These are phyloP conservation scores for Trichophyton schoenleinii DNA, from an alignment of 2,329 filamentous ascomycete species.

Conservation along the genomic window DNA sequence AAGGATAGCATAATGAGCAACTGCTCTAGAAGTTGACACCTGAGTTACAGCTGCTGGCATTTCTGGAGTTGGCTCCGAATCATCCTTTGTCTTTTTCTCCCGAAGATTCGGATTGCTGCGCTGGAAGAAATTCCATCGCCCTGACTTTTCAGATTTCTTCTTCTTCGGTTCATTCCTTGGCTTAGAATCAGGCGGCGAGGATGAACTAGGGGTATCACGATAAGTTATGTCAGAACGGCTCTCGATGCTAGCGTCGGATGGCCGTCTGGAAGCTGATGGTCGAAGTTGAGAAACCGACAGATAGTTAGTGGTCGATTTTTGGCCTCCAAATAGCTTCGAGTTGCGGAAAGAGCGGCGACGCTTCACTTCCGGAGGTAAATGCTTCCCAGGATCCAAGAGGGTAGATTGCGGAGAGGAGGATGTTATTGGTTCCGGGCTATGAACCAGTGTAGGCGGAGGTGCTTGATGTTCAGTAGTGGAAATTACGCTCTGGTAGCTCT, in stretches of 20 bases:
- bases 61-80: constrained; percentile 17
- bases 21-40: constrained; percentile 29
- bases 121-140: constrained; percentile 50
- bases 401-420: not conserved
- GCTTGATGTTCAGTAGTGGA: constrained; percentile 13
- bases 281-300: not conserved
- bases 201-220: constrained; percentile 9
- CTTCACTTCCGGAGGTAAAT: constrained; percentile 8
- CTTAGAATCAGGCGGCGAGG: not conserved
- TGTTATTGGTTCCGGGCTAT: constrained; percentile 25
- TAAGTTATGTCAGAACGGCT: not conserved
- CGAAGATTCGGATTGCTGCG: constrained; percentile 22
- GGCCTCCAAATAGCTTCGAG: constrained; percentile 19
- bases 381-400: not conserved
- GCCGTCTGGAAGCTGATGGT: not conserved
- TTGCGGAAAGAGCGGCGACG: constrained; percentile 18
- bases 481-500: constrained; percentile 22
- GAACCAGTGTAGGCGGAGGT: constrained; percentile 9
- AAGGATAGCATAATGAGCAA: constrained; percentile 48
- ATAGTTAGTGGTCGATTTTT: constrained; percentile 5
- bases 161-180: constrained; percentile 14
- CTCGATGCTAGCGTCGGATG: not conserved
- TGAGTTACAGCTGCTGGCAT: constrained; percentile 28
- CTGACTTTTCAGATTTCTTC: constrained; percentile 26
- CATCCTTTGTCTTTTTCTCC: constrained; percentile 34